Percentiles rank a stretch among this genome's conserved stretches.
phyloP scores from a whole-genome alignment of 257 asterid species.

The Solanum tarijense region DNA sequence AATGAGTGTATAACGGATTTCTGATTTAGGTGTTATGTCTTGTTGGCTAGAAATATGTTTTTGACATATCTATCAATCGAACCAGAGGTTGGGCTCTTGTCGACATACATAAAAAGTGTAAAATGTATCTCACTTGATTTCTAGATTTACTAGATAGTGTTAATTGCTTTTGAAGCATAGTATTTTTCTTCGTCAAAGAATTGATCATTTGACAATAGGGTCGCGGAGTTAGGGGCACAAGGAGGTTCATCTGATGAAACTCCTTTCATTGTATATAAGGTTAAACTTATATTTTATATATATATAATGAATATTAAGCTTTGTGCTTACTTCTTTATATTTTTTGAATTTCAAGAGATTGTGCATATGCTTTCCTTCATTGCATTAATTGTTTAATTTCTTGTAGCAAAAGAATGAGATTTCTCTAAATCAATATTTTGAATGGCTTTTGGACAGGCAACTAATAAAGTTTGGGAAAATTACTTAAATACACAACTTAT shows the following conservation, averaged over 20 bases:
- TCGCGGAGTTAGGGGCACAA: not conserved
- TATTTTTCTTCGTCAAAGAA: not conserved
- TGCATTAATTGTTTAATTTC: not conserved
- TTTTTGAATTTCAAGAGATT: not conserved
- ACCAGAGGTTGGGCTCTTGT: not conserved
- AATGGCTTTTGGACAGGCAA: not conserved
- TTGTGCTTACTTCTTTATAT: not conserved
- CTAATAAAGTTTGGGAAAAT: not conserved
- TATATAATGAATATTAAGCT: not conserved
- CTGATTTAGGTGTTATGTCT: not conserved
- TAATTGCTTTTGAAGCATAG: not conserved
- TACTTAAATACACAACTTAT: too few relatives aligned
- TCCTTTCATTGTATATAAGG: not conserved
- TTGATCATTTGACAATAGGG: not conserved
- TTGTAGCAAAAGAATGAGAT: not conserved
- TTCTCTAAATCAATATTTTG: not conserved
- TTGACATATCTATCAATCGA: not conserved
- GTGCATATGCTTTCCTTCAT: not conserved
- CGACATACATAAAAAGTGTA: not conserved
- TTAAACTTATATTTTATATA: not conserved
- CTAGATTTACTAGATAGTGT: not conserved
- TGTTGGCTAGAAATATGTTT: not conserved
- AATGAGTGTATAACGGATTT: conserved; percentile 30
- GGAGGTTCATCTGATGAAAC: not conserved
- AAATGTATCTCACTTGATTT: not conserved